These are phyloP conservation scores for Globisporangium splendens DNA, from an alignment of 352 stramenopile genomes.

Conservation along the genomic window DNA sequence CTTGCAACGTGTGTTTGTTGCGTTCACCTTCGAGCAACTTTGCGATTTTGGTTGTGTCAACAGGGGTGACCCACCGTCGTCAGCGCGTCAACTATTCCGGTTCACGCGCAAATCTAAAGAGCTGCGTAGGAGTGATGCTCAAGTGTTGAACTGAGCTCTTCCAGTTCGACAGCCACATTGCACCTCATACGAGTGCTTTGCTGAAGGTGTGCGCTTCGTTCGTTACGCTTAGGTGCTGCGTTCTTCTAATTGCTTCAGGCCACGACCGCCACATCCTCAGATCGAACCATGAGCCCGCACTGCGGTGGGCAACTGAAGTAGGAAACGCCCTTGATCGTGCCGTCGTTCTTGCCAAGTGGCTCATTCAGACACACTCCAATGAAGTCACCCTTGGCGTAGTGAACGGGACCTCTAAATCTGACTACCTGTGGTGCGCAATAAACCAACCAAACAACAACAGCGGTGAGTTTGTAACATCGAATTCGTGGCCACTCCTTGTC, in stretches of 20 bases:
- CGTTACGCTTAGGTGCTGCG: no score
- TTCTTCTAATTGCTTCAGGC: no score
- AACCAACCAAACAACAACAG: background rate
- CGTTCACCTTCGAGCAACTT: slow-evolving; percentile 1
- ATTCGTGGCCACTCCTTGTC: background rate
- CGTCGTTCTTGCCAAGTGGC: slow-evolving; percentile 68
- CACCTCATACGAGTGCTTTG: no score
- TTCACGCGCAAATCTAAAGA: background rate
- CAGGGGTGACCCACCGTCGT: slow-evolving; percentile 4
- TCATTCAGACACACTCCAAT: slow-evolving; percentile 57
- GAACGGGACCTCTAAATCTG: slow-evolving; percentile 56
- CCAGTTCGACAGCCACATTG: no score
- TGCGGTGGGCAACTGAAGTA: slow-evolving; percentile 61
- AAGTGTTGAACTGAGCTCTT: no score
- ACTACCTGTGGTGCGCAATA: slow-evolving; percentile 27
- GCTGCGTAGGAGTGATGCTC: background rate
- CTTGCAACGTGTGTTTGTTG: background rate
- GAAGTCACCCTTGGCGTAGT: slow-evolving; percentile 75
- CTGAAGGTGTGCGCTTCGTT: background rate
- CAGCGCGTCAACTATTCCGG: background rate
- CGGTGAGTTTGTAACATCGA: background rate
- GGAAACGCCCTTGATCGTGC: slow-evolving; percentile 53
- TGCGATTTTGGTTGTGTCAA: slow-evolving; percentile 9
- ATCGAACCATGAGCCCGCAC: slow-evolving; percentile 70
- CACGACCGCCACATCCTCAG: slow-evolving; percentile 27